Evolutionary conservation across 495 filamentous ascomycete species (phyloP).

Genomic region (Lindgomyces ingoldianus): DNA sequence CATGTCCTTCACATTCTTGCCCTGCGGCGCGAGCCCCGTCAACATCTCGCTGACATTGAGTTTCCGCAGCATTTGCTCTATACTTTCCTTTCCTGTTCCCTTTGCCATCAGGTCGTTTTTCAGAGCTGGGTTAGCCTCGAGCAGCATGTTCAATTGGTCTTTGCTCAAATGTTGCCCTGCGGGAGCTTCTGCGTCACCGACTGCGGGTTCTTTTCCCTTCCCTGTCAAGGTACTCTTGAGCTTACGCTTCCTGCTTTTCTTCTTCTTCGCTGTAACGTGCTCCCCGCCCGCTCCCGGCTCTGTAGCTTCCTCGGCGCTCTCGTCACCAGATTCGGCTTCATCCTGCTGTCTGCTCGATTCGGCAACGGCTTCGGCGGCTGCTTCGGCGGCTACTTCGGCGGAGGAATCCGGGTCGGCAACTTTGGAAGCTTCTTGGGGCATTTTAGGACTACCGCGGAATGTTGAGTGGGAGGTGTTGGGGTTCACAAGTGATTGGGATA

Average conservation of each 20-base stretch:
- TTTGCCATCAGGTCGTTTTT: slow-evolving; percentile 53
- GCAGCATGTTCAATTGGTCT: slow-evolving; percentile 48
- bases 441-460: no score
- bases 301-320: slow-evolving; percentile 28
- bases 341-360: slow-evolving; percentile 23
- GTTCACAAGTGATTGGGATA: not conserved
- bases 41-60: slow-evolving; percentile 76
- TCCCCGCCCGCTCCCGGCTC: slow-evolving; percentile 19
- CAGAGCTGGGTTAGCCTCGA: slow-evolving; percentile 63
- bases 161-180: slow-evolving; percentile 36
- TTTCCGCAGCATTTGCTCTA: slow-evolving; percentile 66
- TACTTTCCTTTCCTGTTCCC: slow-evolving; percentile 43
- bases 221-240: slow-evolving; percentile 44
- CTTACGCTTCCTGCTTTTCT: slow-evolving; percentile 48
- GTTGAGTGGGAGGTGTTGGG: not conserved
- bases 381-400: slow-evolving; percentile 31
- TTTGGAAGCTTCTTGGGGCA: slow-evolving; percentile 36
- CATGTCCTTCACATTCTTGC: slow-evolving; percentile 94
- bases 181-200: slow-evolving; percentile 7
- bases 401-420: slow-evolving; percentile 23
- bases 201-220: slow-evolving; percentile 16
- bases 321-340: slow-evolving; percentile 22
- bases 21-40: slow-evolving; percentile 71
- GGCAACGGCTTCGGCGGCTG: slow-evolving; percentile 26
- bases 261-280: slow-evolving; percentile 43